These are phyloP conservation scores for Emergomyces orientalis DNA, from an alignment of 2,329 filamentous ascomycete genomes.

Conservation along the genomic window DNA sequence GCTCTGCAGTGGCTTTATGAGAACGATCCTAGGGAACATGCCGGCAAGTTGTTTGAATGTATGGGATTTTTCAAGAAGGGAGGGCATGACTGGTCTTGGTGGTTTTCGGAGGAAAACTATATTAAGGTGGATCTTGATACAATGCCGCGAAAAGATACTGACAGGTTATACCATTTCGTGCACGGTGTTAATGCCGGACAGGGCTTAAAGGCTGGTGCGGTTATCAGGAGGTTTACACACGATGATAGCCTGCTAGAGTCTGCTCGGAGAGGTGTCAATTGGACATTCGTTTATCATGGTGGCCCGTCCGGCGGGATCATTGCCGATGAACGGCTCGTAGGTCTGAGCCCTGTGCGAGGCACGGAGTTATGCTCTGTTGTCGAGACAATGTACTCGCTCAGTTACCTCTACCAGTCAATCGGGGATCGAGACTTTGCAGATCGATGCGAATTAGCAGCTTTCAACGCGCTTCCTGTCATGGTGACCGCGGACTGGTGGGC, in stretches of 20 bases:
- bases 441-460: conserved; percentile 43
- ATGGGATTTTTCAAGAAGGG: conserved; percentile 36
- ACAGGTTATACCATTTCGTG: conserved; percentile 31
- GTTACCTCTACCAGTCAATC: conserved; percentile 43
- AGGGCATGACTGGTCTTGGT: conserved; percentile 34
- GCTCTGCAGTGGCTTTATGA: conserved; percentile 43
- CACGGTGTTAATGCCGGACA: conserved; percentile 43
- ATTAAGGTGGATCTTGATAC: conserved; percentile 30
- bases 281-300: conserved; percentile 42
- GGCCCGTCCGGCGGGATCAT: conserved; percentile 42
- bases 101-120: conserved; percentile 31
- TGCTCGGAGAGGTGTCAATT: conserved; percentile 38
- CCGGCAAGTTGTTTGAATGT: conserved; percentile 31
- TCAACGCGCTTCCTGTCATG: conserved; percentile 47
- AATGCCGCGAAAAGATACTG: conserved; percentile 24
- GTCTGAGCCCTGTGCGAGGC: conserved; percentile 36
- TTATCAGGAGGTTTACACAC: conserved; percentile 38
- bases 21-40: conserved; percentile 32
- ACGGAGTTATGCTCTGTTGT: conserved; percentile 45
- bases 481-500: conserved; percentile 47
- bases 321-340: conserved; percentile 42
- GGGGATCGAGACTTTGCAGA: conserved; percentile 44
- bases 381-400: conserved; percentile 44
- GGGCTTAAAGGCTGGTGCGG: conserved; percentile 40
- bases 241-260: conserved; percentile 36